Evolutionary conservation across 768 basidiomycete species (phyloP).

Genomic region (Asterophora parasitica): DNA sequence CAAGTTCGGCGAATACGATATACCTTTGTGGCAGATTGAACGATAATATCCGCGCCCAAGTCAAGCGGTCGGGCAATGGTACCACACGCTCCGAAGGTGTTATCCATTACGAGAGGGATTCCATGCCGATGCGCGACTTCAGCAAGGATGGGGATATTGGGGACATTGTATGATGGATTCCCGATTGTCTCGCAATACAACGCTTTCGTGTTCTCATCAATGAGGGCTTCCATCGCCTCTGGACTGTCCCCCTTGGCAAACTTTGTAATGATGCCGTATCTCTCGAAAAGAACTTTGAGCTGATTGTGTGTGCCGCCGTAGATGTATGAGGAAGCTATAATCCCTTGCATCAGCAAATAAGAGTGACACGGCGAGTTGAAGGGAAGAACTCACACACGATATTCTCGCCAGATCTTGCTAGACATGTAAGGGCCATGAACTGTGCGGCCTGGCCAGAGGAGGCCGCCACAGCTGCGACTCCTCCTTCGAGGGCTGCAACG

Average conservation of each 20-base stretch:
- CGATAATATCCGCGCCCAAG: constrained; percentile 29
- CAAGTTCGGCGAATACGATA: background rate
- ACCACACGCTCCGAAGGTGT: constrained; percentile 60
- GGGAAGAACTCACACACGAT: constrained; percentile 50
- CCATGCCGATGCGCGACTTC: constrained; percentile 58
- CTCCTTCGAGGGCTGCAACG: constrained; percentile 61
- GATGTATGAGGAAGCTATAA: constrained; percentile 6
- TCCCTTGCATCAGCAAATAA: background rate
- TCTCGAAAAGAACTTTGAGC: constrained; percentile 48
- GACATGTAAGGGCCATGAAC: constrained; percentile 51
- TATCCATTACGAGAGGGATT: constrained; percentile 62
- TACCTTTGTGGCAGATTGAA: constrained; percentile 20
- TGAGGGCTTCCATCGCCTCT: constrained; percentile 42
- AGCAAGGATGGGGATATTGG: constrained; percentile 49
- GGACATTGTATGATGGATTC: constrained; percentile 54
- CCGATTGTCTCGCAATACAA: constrained; percentile 58
- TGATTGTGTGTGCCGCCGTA: constrained; percentile 46
- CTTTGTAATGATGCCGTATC: constrained; percentile 46
- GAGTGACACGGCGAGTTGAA: background rate
- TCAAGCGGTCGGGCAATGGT: constrained; percentile 27
- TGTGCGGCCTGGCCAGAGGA: constrained; percentile 62
- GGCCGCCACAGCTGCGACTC: constrained; percentile 52
- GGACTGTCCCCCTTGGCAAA: constrained; percentile 48
- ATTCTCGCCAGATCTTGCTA: constrained; percentile 56
- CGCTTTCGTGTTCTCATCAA: constrained; percentile 58